Base-by-base conservation (phyloP, 768 basidiomycete species). In the Ramaria sp. region DNA sequence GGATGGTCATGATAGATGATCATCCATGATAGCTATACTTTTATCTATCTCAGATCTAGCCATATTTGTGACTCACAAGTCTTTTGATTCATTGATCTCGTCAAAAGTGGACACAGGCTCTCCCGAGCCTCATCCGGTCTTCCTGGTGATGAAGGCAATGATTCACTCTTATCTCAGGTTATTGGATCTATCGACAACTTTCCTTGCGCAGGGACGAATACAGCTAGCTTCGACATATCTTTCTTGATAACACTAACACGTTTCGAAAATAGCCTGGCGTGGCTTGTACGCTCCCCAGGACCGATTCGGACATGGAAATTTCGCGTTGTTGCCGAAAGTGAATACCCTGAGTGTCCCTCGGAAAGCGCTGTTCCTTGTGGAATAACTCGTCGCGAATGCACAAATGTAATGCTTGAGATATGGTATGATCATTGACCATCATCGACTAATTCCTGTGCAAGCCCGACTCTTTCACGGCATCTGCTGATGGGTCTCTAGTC, bases 361-460 rank as follows among this genome's bases (percentile, higher is more conserved):
- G 42, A 88, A 89, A 62, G 63, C 88, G 30, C 83, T 87, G 76
- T 71, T 80, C 20, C 71, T 91, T 13, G 74, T 90, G 25, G 82
- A 85, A 59, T 87, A 85, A 85, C 67, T 91, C 63, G 90, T 91
- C 83, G 67, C 71, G 5, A 70, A 79, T 50, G 66, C 65, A n/a
- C 63, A 66, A 13, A 67, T 18, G 61, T 65, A 36, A 78, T 78
- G 60, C 34, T 76, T 65, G 34, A 22, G 22, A 24, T 39, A 37
- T 3, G 34, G 6, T 22, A n/a, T n/a, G 28, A 16, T 38, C 41
- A 9, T 15, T 12, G 27, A 43, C 16, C 9, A 20, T 50, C 6
- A 18, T 12, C 28, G 58, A 60, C 37, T 50, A 56, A 30, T 27
- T 18, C 30, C 13, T 20, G 45, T 45, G 42, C n/a, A 58, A 84